Percentiles rank a stretch among this genome's conserved stretches.
Evolutionary conservation across 306 rosid species (phyloP).

Genomic region (Psophocarpus tetragonolobus): DNA sequence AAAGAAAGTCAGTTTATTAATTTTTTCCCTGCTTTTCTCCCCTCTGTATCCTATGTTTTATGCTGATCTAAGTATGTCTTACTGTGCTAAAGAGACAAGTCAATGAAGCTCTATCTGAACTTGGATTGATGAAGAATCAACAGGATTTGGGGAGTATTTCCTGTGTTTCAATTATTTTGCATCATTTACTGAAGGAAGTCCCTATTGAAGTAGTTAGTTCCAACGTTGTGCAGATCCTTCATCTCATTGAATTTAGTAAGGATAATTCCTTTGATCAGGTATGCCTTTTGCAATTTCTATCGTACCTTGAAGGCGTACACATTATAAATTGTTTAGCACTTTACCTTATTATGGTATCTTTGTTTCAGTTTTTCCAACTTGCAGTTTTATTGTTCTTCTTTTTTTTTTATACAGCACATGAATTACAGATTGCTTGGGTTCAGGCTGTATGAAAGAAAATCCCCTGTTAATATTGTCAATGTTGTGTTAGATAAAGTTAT

Average conservation of each 20-base stretch:
- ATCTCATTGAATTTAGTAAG: slow-evolving; percentile 67
- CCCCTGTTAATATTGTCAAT: slow-evolving; percentile 44
- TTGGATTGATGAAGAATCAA: slow-evolving; percentile 69
- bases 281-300: slow-evolving; percentile 33
- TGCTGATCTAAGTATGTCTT: slow-evolving; percentile 32
- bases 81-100: slow-evolving; percentile 55
- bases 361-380: slow-evolving; percentile 27
- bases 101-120: slow-evolving; percentile 58
- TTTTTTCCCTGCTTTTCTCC: slow-evolving; percentile 1
- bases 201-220: slow-evolving; percentile 67
- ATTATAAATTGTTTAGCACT: slow-evolving; percentile 10
- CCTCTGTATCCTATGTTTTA: neutral
- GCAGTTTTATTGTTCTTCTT: slow-evolving; percentile 23
- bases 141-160: slow-evolving; percentile 52
- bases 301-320: slow-evolving; percentile 5
- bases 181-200: slow-evolving; percentile 87
- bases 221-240: slow-evolving; percentile 62
- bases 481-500: slow-evolving; percentile 64
- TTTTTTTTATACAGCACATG: slow-evolving; percentile 63
- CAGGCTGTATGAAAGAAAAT: slow-evolving; percentile 73
- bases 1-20: slow-evolving; percentile 14
- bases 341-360: slow-evolving; percentile 19
- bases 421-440: slow-evolving; percentile 93
- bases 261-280: slow-evolving; percentile 85
- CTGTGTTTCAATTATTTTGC: slow-evolving; percentile 75